Conservation (phyloP, 2,329 filamentous ascomycete genomes). For the Chaetomiaceae sp. region DNA sequence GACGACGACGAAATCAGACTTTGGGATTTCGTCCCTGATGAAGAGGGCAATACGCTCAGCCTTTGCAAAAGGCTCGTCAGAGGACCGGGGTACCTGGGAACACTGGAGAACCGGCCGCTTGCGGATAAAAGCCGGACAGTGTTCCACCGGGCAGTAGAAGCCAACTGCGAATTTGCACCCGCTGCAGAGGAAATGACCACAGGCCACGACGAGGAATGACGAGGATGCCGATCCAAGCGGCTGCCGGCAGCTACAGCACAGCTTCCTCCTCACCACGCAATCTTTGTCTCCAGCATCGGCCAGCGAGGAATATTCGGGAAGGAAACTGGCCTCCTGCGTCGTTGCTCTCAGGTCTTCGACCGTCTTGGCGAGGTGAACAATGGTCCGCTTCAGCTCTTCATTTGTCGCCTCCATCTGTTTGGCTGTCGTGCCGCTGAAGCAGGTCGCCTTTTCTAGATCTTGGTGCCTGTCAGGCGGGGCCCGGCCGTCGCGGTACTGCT, state of each 20-base stretch:
- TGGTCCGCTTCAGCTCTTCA: constrained; percentile 18
- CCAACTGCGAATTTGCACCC: constrained; percentile 12
- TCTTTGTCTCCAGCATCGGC: background rate
- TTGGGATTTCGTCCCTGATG: constrained; percentile 25
- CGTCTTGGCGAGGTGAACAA: constrained; percentile 15
- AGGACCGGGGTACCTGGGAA: constrained; percentile 8
- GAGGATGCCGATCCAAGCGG: background rate
- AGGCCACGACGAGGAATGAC: constrained; percentile 25
- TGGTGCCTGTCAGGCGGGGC: constrained; percentile 7
- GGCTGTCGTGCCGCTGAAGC: background rate
- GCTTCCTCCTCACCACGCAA: background rate
- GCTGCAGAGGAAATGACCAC: constrained; percentile 29
- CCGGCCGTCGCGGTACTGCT: constrained; percentile 17
- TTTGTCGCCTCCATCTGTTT: background rate
- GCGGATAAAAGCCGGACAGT: constrained; percentile 17
- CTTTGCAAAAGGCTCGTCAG: constrained; percentile 18
- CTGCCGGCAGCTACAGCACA: constrained; percentile 1
- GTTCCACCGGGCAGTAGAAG: constrained; percentile 11
- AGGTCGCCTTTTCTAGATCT: background rate
- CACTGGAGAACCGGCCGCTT: constrained; percentile 21
- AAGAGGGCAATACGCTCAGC: constrained; percentile 23
- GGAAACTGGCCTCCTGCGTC: constrained; percentile 8
- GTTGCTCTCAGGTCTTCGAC: constrained; percentile 12
- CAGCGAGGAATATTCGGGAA: constrained; percentile 5
- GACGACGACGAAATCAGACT: constrained; percentile 31